Conservation (phyloP, 257 asterid genomes). For the Craterostigma plantagineum region DNA sequence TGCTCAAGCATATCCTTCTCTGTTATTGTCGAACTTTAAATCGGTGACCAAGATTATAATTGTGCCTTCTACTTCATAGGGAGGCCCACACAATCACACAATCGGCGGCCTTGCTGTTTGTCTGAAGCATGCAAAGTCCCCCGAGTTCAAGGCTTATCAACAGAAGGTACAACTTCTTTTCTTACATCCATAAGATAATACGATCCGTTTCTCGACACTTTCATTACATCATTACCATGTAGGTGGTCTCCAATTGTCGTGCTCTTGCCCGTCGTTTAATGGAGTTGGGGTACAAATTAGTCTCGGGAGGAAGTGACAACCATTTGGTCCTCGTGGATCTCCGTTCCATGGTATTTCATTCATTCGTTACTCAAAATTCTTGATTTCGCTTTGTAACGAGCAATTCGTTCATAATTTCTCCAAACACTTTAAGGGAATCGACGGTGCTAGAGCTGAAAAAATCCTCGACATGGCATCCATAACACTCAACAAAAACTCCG, state of each 20-base stretch:
- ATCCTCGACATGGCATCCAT: conserved; percentile 92
- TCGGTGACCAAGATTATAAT: no score
- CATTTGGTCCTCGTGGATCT: conserved; percentile 96
- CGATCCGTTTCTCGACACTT: not conserved
- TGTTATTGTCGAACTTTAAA: no score
- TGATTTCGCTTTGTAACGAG: not conserved
- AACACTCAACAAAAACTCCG: conserved; percentile 86
- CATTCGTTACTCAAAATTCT: not conserved
- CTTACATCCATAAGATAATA: not conserved
- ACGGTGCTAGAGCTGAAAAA: conserved; percentile 93
- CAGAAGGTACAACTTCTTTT: conserved; percentile 30
- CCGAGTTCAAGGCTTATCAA: conserved; percentile 67
- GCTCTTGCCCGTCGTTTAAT: conserved; percentile 61
- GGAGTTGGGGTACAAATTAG: conserved; percentile 77
- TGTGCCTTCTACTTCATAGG: conserved; percentile 23
- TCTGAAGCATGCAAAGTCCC: conserved; percentile 66
- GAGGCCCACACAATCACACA: conserved; percentile 94
- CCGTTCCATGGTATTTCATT: conserved; percentile 59
- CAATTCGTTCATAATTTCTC: not conserved
- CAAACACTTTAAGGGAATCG: conserved; percentile 36
- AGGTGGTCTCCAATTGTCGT: conserved; percentile 82
- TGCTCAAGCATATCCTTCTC: not conserved
- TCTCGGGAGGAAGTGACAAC: conserved; percentile 94
- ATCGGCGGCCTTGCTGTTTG: conserved; percentile 82
- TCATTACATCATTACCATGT: not conserved